A percentile compares a stretch with the other conserved stretches of the same genome.
Conservation (phyloP, 768 basidiomycete genomes). For the Megacollybia marginata region DNA sequence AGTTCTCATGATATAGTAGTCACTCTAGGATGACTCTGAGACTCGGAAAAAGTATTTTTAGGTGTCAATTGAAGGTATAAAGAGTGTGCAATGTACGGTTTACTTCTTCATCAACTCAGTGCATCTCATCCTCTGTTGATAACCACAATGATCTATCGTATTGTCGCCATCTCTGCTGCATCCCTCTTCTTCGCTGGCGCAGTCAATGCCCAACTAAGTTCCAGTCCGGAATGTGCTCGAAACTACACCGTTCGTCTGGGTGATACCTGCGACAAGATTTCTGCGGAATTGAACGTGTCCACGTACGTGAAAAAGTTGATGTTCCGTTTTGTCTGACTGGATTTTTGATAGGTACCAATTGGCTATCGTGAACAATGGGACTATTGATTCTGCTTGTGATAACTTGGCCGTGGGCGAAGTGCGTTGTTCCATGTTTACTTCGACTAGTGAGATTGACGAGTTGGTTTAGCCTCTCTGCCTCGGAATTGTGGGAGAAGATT, state of each 20-base stretch:
- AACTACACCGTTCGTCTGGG: slow-evolving; percentile 41
- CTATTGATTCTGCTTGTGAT: slow-evolving; percentile 44
- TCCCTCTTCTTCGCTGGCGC: no score
- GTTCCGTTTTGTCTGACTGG: not conserved
- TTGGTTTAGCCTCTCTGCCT: slow-evolving; percentile 40
- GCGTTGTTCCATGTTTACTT: not conserved
- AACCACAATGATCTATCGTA: no score
- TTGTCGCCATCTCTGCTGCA: no score
- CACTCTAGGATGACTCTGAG: no score
- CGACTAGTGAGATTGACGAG: not conserved
- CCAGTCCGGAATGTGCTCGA: slow-evolving; percentile 32
- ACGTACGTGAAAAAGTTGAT: slow-evolving; percentile 33
- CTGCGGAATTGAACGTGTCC: slow-evolving; percentile 35
- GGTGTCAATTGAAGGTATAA: no score
- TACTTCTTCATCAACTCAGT: no score
- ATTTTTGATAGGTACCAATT: slow-evolving; percentile 44
- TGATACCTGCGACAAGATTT: slow-evolving; percentile 54
- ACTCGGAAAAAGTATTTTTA: no score
- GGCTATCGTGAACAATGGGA: slow-evolving; percentile 37
- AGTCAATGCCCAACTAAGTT: not conserved
- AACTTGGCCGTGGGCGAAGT: slow-evolving; percentile 52
- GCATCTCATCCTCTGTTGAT: no score
- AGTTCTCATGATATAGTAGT: no score
- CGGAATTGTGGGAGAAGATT: slow-evolving; percentile 50
- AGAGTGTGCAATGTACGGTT: no score